These are phyloP conservation scores for Xerocomus brunneocitrinus DNA, from an alignment of 768 basidiomycete species.

Conservation along the genomic window DNA sequence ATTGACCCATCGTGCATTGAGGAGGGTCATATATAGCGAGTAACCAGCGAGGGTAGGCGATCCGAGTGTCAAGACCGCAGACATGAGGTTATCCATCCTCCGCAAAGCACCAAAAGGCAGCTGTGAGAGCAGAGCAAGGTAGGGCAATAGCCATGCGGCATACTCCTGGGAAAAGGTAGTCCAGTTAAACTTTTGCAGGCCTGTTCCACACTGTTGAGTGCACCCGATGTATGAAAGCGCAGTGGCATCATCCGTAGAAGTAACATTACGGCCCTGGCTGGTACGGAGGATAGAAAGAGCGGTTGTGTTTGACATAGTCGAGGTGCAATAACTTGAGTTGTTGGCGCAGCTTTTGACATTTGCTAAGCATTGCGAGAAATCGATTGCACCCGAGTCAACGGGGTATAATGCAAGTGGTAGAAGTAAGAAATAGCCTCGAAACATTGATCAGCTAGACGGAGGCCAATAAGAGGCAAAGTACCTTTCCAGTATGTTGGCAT, in stretches of 20 bases:
- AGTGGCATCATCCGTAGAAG: neutral
- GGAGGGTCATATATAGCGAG: conserved; percentile 18
- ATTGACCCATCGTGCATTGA: conserved; percentile 13
- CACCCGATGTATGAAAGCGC: conserved; percentile 10
- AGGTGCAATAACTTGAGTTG: neutral
- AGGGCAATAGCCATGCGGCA: conserved; percentile 44
- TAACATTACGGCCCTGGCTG: neutral
- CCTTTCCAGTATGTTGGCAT: conserved; percentile 9
- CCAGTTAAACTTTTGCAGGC: conserved; percentile 19
- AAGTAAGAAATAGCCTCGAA: neutral
- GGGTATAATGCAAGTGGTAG: neutral
- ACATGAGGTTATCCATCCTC: conserved; percentile 39
- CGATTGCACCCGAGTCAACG: neutral
- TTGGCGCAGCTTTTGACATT: neutral
- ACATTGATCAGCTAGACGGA: neutral
- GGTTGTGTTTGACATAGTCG: neutral
- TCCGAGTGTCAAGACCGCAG: conserved; percentile 41
- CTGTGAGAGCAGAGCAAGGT: conserved; percentile 45
- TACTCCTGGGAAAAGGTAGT: conserved; percentile 33
- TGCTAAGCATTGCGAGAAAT: conserved; percentile 13
- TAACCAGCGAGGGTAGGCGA: conserved; percentile 44
- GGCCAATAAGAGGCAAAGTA: neutral
- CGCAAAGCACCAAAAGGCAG: conserved; percentile 44
- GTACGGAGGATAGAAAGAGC: no score
- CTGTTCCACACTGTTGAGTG: conserved; percentile 4